Evolutionary conservation across 371 early-diverging fungal genomes (phyloP).

Genomic region (Actinomucor elegans): DNA sequence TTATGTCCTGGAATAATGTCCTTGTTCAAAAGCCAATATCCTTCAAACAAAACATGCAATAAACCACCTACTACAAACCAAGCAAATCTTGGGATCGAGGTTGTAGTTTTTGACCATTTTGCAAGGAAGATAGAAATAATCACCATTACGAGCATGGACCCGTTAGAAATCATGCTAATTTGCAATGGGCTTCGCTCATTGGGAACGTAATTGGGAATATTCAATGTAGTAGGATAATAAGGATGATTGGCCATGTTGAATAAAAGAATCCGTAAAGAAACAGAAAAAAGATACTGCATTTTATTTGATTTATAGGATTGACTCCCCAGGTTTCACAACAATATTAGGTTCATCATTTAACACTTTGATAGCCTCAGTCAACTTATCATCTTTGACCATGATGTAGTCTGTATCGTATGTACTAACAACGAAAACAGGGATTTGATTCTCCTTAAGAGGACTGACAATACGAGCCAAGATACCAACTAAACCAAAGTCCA

Average conservation of each 20-base stretch:
- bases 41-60: constrained; percentile 87
- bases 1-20: constrained; percentile 62
- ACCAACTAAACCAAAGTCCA: constrained; percentile 79
- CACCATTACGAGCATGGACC: background rate
- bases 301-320: constrained; percentile 6
- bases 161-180: constrained; percentile 5
- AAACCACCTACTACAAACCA: constrained; percentile 82
- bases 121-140: background rate
- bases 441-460: constrained; percentile 54
- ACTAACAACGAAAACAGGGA: constrained; percentile 73
- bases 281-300: too few species aligned
- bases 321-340: constrained; percentile 14
- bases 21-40: constrained; percentile 76
- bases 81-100: constrained; percentile 43
- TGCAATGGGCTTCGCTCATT: constrained; percentile 10
- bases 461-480: constrained; percentile 63
- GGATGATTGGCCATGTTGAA: constrained; percentile 12
- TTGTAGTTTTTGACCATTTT: background rate
- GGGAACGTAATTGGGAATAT: constrained; percentile 14
- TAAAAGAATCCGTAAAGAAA: background rate
- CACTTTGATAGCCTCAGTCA: constrained; percentile 9
- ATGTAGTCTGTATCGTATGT: constrained; percentile 84
- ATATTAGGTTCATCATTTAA: constrained; percentile 8
- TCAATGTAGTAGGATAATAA: constrained; percentile 12
- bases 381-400: constrained; percentile 63